Conservation (phyloP, 805 yeast genomes). For the Spathaspora passalidarum region DNA sequence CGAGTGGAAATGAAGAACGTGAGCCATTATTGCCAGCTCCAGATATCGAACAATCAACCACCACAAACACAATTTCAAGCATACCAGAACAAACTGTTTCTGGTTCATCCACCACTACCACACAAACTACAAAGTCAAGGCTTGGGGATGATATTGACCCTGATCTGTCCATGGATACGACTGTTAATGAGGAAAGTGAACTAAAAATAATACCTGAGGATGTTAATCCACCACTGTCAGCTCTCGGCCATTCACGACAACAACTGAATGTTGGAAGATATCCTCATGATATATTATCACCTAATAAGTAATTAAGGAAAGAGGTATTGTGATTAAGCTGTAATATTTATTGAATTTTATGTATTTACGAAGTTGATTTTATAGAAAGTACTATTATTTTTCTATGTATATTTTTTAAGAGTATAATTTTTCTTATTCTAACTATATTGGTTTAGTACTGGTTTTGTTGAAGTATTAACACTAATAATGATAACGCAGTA, state of each 20-base stretch:
- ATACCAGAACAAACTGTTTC: conserved; percentile 1
- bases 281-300: conserved; percentile 28
- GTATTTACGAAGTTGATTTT: neutral
- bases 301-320: conserved; percentile 6
- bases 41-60: neutral
- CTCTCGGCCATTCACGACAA: conserved; percentile 8
- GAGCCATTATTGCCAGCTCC: neutral
- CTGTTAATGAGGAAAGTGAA: neutral
- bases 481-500: too few species aligned
- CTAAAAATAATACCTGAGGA: conserved; percentile 2
- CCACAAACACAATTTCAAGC: neutral
- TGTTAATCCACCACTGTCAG: conserved; percentile 10
- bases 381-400: neutral
- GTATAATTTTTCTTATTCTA: neutral
- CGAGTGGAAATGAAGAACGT: conserved; percentile 4
- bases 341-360: neutral
- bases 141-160: conserved; percentile 9
- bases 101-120: neutral
- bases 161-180: conserved; percentile 15
- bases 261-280: conserved; percentile 23
- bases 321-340: neutral
- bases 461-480: too few species aligned
- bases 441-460: neutral
- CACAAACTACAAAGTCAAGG: neutral
- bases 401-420: neutral